Conservation (phyloP, 306 rosid genomes). For the Citrullus mucosospermus region DNA sequence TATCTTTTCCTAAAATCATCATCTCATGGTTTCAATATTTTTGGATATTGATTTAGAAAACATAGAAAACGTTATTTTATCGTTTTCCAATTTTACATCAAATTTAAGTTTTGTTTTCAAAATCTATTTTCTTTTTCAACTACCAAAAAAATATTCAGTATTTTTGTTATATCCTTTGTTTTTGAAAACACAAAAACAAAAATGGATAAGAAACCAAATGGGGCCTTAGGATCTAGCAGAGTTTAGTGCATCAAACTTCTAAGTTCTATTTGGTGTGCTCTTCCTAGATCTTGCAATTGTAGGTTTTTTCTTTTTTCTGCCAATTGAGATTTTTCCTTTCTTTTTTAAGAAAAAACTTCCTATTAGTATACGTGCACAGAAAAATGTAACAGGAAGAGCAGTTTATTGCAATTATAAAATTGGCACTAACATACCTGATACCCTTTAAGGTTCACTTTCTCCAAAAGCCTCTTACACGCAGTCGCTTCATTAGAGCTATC, state of each 20-base stretch:
- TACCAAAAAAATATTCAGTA: no score
- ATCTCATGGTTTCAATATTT: no score
- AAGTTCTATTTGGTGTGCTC: background rate
- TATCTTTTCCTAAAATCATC: no score
- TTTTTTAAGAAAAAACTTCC: background rate
- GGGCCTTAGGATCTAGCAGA: background rate
- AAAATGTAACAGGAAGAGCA: background rate
- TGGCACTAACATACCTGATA: conserved; percentile 57
- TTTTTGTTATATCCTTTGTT: no score
- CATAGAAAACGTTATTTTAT: no score
- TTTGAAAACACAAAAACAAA: no score
- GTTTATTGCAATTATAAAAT: background rate
- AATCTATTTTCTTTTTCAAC: no score
- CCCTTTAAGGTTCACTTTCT: conserved; percentile 49
- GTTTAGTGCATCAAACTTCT: background rate
- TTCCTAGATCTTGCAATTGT: background rate
- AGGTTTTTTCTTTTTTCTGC: background rate
- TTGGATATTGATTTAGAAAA: no score
- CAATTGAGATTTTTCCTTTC: background rate
- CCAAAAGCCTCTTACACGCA: conserved; percentile 60
- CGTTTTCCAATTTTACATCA: no score
- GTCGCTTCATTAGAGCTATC: conserved; percentile 55
- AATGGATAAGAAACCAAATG: no score
- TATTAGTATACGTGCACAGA: background rate
- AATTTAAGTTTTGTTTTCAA: no score